Evolutionary conservation across 2,329 filamentous ascomycete species (phyloP), one percentile per base, ranked within the genome.

Genomic region (Alternaria novae-zelandiae): DNA sequence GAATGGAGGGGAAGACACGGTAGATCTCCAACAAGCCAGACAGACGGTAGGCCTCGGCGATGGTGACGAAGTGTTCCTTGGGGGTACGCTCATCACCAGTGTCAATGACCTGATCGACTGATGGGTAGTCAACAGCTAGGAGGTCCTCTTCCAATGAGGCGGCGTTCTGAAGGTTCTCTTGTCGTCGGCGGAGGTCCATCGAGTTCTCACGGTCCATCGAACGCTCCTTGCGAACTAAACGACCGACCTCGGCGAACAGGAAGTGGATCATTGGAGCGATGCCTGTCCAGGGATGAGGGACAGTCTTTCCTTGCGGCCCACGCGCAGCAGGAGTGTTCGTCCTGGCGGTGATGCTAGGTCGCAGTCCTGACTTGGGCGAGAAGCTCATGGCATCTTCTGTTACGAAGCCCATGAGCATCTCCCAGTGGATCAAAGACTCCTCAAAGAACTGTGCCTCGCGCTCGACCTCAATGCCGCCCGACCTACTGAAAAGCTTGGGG

Each of bases 401-500:
- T 23, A 87, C 84, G 66, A 86, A 87, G 0, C 85, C 85, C 54
- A 87, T 82, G 4, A 87, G 79, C 86, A 87, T 87, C 67, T 87
- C 86, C 86, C 86, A 88, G 65, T 87, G 86, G 54, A 87, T 83
- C 44, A 87, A 75, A 21, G 85, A 84, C 69, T 87, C 84, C 63
- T 86, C 82, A 65, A 87, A 87, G 70, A 88, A 88, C 30, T 83
- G 82, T 58, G 78, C 79, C 63, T 80, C 71, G 15, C 75, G 72
- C 53, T 78, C 74, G 20, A 75, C 66, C 50, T 78, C 68, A 61
- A 76, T 71, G 11, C 77, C 69, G 59, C 76, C 72, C 2, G 74
- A 73, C 11, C 70, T 71, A 47, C 72, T 74, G 21, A 82, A 68
- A 20, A 85, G 79, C 57, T 84, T 84, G 10, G 83, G 83, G 49